phyloP scores from a whole-genome alignment of 2,329 filamentous ascomycete genomes.

The Paraphaeosphaeria minitans region DNA sequence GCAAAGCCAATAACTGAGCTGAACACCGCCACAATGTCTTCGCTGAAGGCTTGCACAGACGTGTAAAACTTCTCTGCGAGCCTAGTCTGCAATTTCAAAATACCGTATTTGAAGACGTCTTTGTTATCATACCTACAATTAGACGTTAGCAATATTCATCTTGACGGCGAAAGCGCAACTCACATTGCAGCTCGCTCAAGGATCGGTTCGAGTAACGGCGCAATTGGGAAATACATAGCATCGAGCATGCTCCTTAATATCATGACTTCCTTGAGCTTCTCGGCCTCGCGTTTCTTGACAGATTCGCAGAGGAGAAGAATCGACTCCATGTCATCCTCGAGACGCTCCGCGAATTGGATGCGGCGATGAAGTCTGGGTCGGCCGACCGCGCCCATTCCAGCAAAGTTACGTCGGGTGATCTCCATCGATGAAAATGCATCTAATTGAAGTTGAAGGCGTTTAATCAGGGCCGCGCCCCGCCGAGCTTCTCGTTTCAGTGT shows the following conservation, averaged over 20 bases:
- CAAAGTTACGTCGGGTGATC: conserved; percentile 91
- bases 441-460: conserved; percentile 91
- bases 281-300: conserved; percentile 74
- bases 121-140: conserved; percentile 52
- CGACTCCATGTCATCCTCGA: conserved; percentile 77
- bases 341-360: conserved; percentile 82
- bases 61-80: conserved; percentile 63
- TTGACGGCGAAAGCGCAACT: conserved; percentile 54
- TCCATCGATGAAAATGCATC: conserved; percentile 98
- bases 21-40: conserved; percentile 62
- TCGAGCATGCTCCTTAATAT: conserved; percentile 81
- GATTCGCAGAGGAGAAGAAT: conserved; percentile 72
- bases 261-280: conserved; percentile 77
- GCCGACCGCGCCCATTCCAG: conserved; percentile 88
- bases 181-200: conserved; percentile 81
- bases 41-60: conserved; percentile 65
- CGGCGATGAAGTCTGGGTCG: conserved; percentile 76
- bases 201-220: conserved; percentile 75
- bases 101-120: conserved; percentile 59
- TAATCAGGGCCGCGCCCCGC: conserved; percentile 86
- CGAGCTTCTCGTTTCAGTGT: conserved; percentile 93
- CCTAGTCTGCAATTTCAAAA: conserved; percentile 59
- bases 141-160: conserved; percentile 2
- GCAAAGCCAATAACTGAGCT: conserved; percentile 59
- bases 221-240: conserved; percentile 88